Evolutionary conservation across 139 green algal genomes (phyloP).

Genomic region (Raphidocelis subcapitata): DNA sequence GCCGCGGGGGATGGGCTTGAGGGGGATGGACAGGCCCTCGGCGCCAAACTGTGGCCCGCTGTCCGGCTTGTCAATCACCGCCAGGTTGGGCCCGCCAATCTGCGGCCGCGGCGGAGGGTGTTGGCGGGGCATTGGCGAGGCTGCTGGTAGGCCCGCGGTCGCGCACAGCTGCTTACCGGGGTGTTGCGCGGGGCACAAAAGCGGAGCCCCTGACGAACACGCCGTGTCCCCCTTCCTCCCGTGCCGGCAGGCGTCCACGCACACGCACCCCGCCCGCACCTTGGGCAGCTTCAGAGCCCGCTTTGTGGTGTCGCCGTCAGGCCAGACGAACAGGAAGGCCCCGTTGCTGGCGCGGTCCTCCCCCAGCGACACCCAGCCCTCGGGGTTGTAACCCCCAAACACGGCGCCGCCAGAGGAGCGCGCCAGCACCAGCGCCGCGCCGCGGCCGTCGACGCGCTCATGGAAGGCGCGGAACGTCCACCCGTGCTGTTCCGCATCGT

Average conservation of each 20-base stretch:
- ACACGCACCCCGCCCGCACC: conserved; percentile 23
- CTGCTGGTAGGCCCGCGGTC: no score
- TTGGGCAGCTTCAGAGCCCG: conserved; percentile 69
- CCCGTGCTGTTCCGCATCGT: conserved; percentile 33
- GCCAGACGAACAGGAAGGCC: conserved; percentile 80
- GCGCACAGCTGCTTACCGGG: no score
- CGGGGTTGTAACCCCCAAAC: conserved; percentile 73
- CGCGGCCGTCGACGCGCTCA: conserved; percentile 51
- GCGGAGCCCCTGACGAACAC: no score
- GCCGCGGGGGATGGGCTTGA: conserved; percentile 34
- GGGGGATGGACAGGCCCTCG: conserved; percentile 64
- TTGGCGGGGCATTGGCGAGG: no score
- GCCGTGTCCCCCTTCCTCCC: no score
- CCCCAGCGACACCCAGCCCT: conserved; percentile 62
- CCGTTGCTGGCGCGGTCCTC: conserved; percentile 67
- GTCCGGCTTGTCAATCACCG: conserved; percentile 60
- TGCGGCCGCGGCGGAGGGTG: conserved; percentile 27
- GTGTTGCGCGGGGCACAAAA: no score
- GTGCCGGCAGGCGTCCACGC: not conserved
- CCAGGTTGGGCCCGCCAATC: conserved; percentile 54
- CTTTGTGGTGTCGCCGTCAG: conserved; percentile 44
- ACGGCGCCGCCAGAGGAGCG: conserved; percentile 52
- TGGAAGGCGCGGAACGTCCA: conserved; percentile 69
- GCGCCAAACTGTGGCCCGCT: conserved; percentile 66
- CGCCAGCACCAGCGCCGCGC: conserved; percentile 56